Base-by-base conservation (phyloP, 2,329 filamentous ascomycete species). In the Trichoderma atrobrunneum region DNA sequence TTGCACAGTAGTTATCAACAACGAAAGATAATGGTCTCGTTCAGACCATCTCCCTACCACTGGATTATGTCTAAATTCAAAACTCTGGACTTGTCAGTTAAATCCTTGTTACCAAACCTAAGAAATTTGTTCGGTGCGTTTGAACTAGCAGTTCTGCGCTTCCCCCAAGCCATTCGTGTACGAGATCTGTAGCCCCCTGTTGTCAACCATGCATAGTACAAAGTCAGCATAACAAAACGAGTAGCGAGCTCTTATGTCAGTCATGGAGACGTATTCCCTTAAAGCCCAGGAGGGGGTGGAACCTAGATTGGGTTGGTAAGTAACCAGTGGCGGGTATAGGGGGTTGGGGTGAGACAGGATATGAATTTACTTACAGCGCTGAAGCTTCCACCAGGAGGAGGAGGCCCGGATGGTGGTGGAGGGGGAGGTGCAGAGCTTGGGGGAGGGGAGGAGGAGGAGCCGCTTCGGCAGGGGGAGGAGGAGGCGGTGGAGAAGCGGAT, bases 371-470 rank as follows among this genome's bases (percentile, higher is more conserved):
- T 76, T 87, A 92, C 91, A 76, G 90, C 86, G 76, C 87, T 89
- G 78, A 93, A 94, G 64, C 84, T 82, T 71, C 87, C 86, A 12
- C 72, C 72, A n/a, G 72, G 72, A n/a, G 72, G 72, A 24, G 87
- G 85, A 8, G 83, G 82, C 56, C 87, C 86, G 7, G 85, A 81
- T n/a, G 80, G 79, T 10, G 82, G 81, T 0, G 82, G 89, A 0
- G 82, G 89, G 12, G 90, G 90, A 34, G 88, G 88, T 43, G 87
- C 83, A 72, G 87, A 79, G 70, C 82, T 86, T 30, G 86, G 84
- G 43, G 88, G 87, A 61, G 87, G 87, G 89, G 89, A 24, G 90
- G 89, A 21, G 90, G 90, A 14, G 91, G 90, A 68, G 89, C 88
- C 70, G 89, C 86, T 75, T 88, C 88, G 73, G 80, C 84, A 32